phyloP scores from a whole-genome alignment of 2,329 filamentous ascomycete species.

The Diaporthe vexans region DNA sequence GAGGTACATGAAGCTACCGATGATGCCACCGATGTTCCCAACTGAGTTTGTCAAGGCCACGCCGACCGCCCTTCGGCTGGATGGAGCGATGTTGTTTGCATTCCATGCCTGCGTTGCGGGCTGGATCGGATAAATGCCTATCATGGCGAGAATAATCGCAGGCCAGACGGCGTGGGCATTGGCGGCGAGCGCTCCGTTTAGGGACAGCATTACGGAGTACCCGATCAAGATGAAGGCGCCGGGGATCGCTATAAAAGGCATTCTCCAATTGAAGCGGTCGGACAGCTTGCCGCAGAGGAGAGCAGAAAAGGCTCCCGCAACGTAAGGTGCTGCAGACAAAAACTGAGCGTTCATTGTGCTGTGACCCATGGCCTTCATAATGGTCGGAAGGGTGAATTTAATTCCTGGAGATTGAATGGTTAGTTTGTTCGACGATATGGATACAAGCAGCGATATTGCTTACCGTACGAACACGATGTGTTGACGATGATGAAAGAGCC shows the following conservation, averaged over 20 bases:
- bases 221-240: conserved; percentile 6
- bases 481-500: not conserved
- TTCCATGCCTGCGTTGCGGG: conserved; percentile 11
- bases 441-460: not conserved
- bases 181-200: not conserved
- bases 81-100: conserved; percentile 7
- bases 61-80: not conserved
- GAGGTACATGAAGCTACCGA: conserved; percentile 22
- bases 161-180: not conserved
- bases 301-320: not conserved
- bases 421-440: too few species aligned
- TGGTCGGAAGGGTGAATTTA: conserved; percentile 5
- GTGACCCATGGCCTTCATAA: conserved; percentile 18
- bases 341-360: conserved; percentile 21
- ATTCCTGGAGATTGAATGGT: not conserved
- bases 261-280: conserved; percentile 4
- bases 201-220: not conserved
- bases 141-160: not conserved
- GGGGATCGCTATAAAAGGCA: not conserved
- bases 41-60: not conserved
- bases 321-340: conserved; percentile 6
- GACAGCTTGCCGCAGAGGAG: conserved; percentile 8
- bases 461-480: conserved; percentile 12
- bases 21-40: not conserved
- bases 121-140: not conserved